A percentile compares a stretch with the other conserved stretches of the same genome.
phyloP scores from a whole-genome alignment of 345 rosid genomes.

The Aquilaria malaccensis region DNA sequence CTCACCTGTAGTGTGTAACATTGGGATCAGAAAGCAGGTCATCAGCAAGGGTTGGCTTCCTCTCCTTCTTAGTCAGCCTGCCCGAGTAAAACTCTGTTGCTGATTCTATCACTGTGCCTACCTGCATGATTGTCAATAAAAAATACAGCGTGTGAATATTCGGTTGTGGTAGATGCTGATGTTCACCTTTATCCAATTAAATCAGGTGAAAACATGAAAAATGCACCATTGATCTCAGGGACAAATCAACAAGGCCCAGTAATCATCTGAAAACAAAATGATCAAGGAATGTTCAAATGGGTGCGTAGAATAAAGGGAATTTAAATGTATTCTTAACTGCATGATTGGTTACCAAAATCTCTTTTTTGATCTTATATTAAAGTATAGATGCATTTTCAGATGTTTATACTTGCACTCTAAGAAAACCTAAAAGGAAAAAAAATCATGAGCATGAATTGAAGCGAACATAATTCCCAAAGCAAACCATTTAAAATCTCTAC shows the following conservation, averaged over 20 bases:
- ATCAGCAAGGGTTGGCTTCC: constrained; percentile 72
- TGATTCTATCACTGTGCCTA: constrained; percentile 77
- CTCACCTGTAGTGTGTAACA: constrained; percentile 57
- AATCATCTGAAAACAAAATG: too few relatives aligned
- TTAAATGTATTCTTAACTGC: too few relatives aligned
- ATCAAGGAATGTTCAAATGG: too few relatives aligned
- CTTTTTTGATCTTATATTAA: too few relatives aligned
- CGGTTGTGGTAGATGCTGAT: too few relatives aligned
- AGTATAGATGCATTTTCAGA: too few relatives aligned
- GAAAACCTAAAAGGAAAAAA: too few relatives aligned
- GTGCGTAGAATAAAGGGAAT: too few relatives aligned
- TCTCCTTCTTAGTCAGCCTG: constrained; percentile 80
- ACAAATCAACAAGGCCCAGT: too few relatives aligned
- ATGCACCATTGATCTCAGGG: not conserved
- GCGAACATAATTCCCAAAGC: not conserved
- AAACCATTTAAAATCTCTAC: not conserved
- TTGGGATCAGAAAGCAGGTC: constrained; percentile 64
- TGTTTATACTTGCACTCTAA: too few relatives aligned
- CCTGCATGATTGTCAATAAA: constrained; percentile 30
- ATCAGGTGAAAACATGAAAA: constrained; percentile 3
- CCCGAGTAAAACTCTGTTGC: constrained; percentile 49
- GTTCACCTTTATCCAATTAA: not conserved
- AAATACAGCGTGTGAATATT: not conserved
- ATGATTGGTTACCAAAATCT: too few relatives aligned
- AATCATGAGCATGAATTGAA: too few relatives aligned